Conservation (phyloP, 305 asterid species). For the Withania somnifera region DNA sequence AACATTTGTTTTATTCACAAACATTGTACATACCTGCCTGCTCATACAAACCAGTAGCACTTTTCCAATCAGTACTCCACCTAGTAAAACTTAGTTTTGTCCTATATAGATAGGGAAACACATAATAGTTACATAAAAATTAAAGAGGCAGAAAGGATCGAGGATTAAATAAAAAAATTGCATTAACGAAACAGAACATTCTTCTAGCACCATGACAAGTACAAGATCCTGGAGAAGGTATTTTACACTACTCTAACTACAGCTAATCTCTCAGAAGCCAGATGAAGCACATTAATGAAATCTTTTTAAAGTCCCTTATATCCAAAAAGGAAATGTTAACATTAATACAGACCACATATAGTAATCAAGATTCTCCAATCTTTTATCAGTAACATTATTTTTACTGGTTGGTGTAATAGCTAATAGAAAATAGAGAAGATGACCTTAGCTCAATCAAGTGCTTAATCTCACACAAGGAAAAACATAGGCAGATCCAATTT, state of each 20-base stretch:
- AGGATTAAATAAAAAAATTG: not conserved
- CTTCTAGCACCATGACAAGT: not conserved
- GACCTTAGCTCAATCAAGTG: not conserved
- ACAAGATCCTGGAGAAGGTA: not conserved
- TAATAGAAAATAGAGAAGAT: not conserved
- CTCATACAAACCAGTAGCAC: constrained; percentile 80
- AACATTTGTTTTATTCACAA: not conserved
- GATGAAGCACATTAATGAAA: not conserved
- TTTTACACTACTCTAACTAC: not conserved
- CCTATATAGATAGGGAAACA: constrained; percentile 22
- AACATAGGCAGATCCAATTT: not conserved
- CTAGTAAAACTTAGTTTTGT: constrained; percentile 84
- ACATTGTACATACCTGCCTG: constrained; percentile 59
- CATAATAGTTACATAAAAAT: not conserved
- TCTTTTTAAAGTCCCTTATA: not conserved
- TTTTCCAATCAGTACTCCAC: constrained; percentile 93
- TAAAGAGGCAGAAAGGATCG: not conserved
- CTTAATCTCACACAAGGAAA: not conserved
- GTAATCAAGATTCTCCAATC: not conserved
- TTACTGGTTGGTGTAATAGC: not conserved
- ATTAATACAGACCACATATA: not conserved
- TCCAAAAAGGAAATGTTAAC: not conserved
- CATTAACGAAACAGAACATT: not conserved
- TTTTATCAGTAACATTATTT: not conserved
- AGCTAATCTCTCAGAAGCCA: not conserved